These are phyloP conservation scores for Trichoderma orchidacearum DNA, from an alignment of 495 filamentous ascomycete genomes.

Conservation along the genomic window DNA sequence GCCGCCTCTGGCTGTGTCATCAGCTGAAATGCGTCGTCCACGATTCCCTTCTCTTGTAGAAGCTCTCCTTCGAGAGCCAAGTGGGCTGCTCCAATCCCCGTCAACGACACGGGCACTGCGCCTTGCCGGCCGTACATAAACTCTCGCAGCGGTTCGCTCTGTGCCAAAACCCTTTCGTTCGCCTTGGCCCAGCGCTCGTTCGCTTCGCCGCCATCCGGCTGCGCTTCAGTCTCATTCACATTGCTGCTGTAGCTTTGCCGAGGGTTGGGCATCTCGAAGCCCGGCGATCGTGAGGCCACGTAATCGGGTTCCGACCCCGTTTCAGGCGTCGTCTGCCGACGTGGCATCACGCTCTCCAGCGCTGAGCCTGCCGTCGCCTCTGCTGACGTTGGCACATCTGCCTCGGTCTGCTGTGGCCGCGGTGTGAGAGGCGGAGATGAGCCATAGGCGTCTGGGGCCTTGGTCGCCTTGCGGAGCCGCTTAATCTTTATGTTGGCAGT, in stretches of 20 bases:
- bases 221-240: neutral
- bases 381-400: neutral
- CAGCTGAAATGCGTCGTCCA: neutral
- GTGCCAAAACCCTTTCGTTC: neutral
- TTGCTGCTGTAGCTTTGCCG: neutral
- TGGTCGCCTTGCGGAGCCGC: neutral
- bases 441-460: neutral
- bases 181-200: neutral
- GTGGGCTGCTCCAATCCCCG: neutral
- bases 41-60: neutral
- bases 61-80: neutral
- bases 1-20: neutral
- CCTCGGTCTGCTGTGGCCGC: neutral
- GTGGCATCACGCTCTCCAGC: neutral
- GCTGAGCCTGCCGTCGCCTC: neutral
- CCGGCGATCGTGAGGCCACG: neutral
- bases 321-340: neutral
- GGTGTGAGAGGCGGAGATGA: neutral
- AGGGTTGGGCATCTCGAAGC: neutral
- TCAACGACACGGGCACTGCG: neutral
- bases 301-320: neutral
- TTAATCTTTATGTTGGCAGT: neutral
- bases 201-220: neutral
- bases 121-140: neutral
- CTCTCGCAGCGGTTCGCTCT: neutral